Evolutionary conservation across 805 yeast species (phyloP).

Genomic region (Nakazawaea wickerhamii): DNA sequence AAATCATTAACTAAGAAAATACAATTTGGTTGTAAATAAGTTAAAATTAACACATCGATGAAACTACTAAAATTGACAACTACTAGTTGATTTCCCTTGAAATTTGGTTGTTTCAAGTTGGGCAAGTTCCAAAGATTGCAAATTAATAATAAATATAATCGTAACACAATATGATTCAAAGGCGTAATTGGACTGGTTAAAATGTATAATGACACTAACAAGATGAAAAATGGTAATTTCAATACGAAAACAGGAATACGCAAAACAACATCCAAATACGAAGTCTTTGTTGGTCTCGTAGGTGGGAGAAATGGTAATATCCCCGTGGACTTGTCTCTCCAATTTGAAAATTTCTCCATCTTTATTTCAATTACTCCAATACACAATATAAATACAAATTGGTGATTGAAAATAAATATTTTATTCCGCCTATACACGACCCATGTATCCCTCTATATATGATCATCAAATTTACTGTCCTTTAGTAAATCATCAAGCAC

Average conservation of each 20-base stretch:
- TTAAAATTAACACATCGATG: slow-evolving; percentile 42
- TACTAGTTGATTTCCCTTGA: slow-evolving; percentile 38
- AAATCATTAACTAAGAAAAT: slow-evolving; percentile 32
- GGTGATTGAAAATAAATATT: too few relatives aligned
- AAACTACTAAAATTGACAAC: slow-evolving; percentile 58
- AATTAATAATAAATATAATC: slow-evolving; percentile 26
- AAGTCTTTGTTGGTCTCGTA: slow-evolving; percentile 16
- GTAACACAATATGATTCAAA: slow-evolving; percentile 15
- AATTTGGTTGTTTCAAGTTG: not conserved
- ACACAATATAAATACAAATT: not conserved
- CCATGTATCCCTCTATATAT: too few relatives aligned
- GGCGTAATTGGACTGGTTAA: slow-evolving; percentile 18
- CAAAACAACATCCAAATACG: not conserved
- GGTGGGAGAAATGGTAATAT: slow-evolving; percentile 80
- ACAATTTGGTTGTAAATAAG: slow-evolving; percentile 6
- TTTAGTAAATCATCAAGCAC: slow-evolving; percentile 9
- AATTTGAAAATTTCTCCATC: slow-evolving; percentile 81
- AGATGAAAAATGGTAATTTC: slow-evolving; percentile 19
- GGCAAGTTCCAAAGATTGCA: slow-evolving; percentile 24
- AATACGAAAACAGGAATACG: not conserved
- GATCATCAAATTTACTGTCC: not conserved
- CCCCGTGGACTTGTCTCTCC: slow-evolving; percentile 92
- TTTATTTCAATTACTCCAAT: slow-evolving; percentile 6
- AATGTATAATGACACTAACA: slow-evolving; percentile 18
- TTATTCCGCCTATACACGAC: too few relatives aligned